phyloP scores from a whole-genome alignment of 352 stramenopile genomes.

The Pythium utonaiense region DNA sequence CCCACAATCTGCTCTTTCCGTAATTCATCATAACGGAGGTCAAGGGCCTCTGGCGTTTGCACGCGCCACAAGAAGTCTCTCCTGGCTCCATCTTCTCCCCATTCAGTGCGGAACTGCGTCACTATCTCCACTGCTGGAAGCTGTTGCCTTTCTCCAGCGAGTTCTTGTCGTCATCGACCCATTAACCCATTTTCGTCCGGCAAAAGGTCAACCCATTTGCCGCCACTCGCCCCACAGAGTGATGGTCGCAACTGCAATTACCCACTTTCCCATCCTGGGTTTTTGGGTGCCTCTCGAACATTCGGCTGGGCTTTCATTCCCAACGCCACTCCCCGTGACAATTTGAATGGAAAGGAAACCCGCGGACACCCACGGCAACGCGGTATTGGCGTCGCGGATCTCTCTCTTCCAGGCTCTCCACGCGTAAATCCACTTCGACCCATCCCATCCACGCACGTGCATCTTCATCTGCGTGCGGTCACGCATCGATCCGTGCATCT shows the following conservation, averaged over 20 bases:
- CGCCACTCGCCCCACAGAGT: slow-evolving; percentile 7
- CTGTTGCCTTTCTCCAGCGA: neutral
- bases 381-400: neutral
- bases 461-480: neutral
- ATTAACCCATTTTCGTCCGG: too few relatives aligned
- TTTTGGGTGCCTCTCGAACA: slow-evolving; percentile 16
- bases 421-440: neutral
- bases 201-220: neutral
- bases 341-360: slow-evolving; percentile 26
- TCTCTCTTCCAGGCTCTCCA: neutral
- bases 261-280: slow-evolving; percentile 9
- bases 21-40: too few relatives aligned
- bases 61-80: too few relatives aligned
- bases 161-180: neutral
- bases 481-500: neutral
- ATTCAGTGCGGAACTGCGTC: too few relatives aligned
- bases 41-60: too few relatives aligned
- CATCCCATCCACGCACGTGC: neutral
- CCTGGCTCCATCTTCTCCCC: too few relatives aligned
- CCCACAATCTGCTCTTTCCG: too few relatives aligned
- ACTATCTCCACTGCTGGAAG: too few relatives aligned
- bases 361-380: neutral
- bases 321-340: slow-evolving; percentile 4
- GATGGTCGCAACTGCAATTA: slow-evolving; percentile 17
- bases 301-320: slow-evolving; percentile 9